Conservation (phyloP, 2,329 filamentous ascomycete genomes). For the Dryadomyces quercivorus region DNA sequence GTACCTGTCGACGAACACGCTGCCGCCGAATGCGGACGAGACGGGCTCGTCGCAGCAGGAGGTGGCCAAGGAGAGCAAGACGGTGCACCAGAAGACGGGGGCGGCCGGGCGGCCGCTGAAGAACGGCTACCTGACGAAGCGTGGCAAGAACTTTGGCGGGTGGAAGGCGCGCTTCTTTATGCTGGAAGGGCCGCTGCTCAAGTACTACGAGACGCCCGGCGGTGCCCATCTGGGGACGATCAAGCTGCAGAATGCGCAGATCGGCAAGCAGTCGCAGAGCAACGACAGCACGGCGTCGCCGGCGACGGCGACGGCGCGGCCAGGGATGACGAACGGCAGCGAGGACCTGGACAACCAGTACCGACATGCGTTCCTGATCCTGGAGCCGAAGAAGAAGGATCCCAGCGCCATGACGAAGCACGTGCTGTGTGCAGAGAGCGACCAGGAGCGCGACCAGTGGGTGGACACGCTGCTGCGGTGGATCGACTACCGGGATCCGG, state of each 20-base stretch:
- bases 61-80: conserved; percentile 17
- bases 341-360: conserved; percentile 90
- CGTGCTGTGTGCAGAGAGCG: conserved; percentile 90
- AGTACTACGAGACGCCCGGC: conserved; percentile 85
- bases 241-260: conserved; percentile 81
- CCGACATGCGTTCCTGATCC: conserved; percentile 84
- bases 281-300: conserved; percentile 46
- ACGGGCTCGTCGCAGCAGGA: conserved; percentile 24
- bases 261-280: conserved; percentile 76
- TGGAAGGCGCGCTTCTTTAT: conserved; percentile 78
- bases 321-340: conserved; percentile 23
- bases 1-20: conserved; percentile 61
- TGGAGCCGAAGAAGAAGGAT: conserved; percentile 96
- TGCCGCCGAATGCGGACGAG: conserved; percentile 52
- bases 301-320: neutral
- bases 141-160: conserved; percentile 95
- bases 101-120: conserved; percentile 58
- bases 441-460: conserved; percentile 85
- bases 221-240: conserved; percentile 88
- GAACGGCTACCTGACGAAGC: conserved; percentile 88
- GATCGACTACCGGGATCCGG: conserved; percentile 61
- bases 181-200: conserved; percentile 51
- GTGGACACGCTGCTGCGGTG: conserved; percentile 82
- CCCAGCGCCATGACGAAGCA: conserved; percentile 79
- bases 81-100: conserved; percentile 30